phyloP scores from a whole-genome alignment of 2,329 filamentous ascomycete genomes.

The Cladosporium sp. region DNA sequence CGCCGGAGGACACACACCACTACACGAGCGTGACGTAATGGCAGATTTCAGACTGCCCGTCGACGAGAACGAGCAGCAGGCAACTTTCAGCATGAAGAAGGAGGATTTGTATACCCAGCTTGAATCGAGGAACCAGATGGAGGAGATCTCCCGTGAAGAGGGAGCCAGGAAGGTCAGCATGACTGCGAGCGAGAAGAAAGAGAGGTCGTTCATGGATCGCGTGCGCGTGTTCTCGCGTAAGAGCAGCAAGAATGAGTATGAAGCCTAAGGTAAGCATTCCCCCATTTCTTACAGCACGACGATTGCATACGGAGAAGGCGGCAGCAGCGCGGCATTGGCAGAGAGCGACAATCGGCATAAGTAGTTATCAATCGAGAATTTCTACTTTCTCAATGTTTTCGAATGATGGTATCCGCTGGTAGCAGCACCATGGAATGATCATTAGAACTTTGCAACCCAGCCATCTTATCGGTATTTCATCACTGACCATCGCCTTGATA shows the following conservation, averaged over 20 bases:
- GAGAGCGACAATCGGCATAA: not conserved
- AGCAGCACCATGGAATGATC: no score
- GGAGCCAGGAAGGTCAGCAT: not conserved
- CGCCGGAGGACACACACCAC: constrained; percentile 22
- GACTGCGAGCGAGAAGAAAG: not conserved
- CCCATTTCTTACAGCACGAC: not conserved
- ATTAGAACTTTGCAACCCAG: no score
- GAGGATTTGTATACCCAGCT: not conserved
- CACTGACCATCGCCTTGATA: no score
- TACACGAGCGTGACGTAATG: constrained; percentile 24
- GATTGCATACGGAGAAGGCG: not conserved
- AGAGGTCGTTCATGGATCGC: not conserved
- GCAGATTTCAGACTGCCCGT: not conserved
- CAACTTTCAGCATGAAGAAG: not conserved
- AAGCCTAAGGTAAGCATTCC: not conserved
- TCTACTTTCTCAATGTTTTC: no score
- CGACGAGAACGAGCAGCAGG: no score
- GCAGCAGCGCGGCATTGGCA: not conserved
- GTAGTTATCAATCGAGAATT: no score
- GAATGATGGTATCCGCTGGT: no score
- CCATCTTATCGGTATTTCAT: no score
- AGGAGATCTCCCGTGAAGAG: not conserved
- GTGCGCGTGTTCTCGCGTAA: not conserved
- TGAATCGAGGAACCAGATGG: not conserved
- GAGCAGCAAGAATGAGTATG: not conserved